phyloP scores from a whole-genome alignment of 2,329 filamentous ascomycete species.

The Dothistroma septosporum region DNA sequence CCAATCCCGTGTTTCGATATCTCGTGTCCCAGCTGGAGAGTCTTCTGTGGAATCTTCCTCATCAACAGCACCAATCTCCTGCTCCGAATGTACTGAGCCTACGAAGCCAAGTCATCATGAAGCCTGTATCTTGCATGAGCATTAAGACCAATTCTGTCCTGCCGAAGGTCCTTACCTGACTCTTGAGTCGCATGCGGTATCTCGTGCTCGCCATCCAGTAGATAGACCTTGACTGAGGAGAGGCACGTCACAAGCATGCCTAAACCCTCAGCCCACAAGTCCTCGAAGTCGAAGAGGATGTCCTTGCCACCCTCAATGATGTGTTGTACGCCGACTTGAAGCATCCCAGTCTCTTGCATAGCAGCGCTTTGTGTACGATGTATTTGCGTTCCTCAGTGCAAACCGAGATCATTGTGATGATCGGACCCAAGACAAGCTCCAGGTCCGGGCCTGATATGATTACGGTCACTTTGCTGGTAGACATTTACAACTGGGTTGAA shows the following conservation, averaged over 20 bases:
- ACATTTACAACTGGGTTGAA: too few species aligned
- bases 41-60: neutral
- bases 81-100: neutral
- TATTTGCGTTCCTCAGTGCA: neutral
- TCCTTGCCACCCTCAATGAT: neutral
- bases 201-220: neutral
- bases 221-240: conserved; percentile 6
- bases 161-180: neutral
- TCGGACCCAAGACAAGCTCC: conserved; percentile 1
- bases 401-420: conserved; percentile 2
- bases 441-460: neutral
- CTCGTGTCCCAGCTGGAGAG: neutral
- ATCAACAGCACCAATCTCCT: neutral
- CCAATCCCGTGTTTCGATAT: neutral
- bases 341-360: conserved; percentile 7
- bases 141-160: too few species aligned
- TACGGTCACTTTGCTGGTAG: neutral
- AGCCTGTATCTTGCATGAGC: too few species aligned
- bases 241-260: conserved; percentile 4
- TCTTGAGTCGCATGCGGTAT: neutral
- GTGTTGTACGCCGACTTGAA: conserved; percentile 7
- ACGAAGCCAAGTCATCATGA: too few species aligned
- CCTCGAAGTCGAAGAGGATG: conserved; percentile 2
- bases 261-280: neutral
- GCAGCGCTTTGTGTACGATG: conserved; percentile 7